Conservation (phyloP, 176 grass and related monocot genomes). For the Zoysia japonica region DNA sequence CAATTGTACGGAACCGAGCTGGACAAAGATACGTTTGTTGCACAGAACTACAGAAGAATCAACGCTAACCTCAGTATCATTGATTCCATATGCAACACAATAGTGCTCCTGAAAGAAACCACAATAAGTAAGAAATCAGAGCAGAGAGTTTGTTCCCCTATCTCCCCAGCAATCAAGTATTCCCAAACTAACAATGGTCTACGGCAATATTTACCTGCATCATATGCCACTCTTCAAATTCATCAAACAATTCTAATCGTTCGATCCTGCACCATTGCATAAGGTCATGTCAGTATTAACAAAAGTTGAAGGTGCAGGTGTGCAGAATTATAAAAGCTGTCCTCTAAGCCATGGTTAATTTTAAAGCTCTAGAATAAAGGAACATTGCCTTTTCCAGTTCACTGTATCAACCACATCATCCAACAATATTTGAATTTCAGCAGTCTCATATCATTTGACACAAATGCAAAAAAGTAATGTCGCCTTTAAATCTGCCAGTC, state of each 20-base stretch:
- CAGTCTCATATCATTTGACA: not conserved
- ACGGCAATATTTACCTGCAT: constrained; percentile 71
- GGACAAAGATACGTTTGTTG: not conserved
- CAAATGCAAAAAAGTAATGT: constrained; percentile 3
- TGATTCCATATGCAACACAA: constrained; percentile 84
- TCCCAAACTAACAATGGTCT: not conserved
- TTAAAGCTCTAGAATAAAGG: not conserved
- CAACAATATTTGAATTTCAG: constrained; percentile 26
- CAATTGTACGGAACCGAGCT: not conserved
- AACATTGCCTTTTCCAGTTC: constrained; percentile 20
- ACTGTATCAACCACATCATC: constrained; percentile 1
- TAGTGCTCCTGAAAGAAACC: constrained; percentile 81
- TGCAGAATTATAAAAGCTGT: not conserved
- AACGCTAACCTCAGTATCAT: constrained; percentile 63
- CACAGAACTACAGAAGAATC: constrained; percentile 16
- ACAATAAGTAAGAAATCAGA: constrained; percentile 3
- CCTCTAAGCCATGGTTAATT: not conserved
- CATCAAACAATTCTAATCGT: constrained; percentile 88
- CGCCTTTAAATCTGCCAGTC: not conserved
- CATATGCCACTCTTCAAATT: constrained; percentile 99
- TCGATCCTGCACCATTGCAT: constrained; percentile 66
- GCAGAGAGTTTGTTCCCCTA: too few relatives aligned
- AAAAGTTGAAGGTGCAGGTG: not conserved
- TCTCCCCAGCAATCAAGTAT: not conserved
- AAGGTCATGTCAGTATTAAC: constrained; percentile 1